Base-by-base conservation (phyloP, 2,329 filamentous ascomycete species). In the Pseudocercospora fuligena region DNA sequence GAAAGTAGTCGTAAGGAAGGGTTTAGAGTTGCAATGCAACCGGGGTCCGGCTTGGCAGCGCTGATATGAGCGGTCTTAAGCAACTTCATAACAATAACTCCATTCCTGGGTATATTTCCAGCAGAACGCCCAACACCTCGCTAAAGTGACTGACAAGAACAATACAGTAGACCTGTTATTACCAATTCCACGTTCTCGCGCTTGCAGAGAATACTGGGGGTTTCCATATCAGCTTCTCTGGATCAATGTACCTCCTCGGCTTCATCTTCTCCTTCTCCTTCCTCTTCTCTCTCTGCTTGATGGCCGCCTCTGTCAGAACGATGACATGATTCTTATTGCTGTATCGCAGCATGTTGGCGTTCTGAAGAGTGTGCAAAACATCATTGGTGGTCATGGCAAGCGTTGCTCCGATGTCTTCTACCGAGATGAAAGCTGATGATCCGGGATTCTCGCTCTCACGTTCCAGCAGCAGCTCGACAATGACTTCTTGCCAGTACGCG, bases 381-480 rank as follows among this genome's bases (percentile, higher is more conserved):
- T 99, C 95, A 74, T 93, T 93, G 5, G 93, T 94, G n/a, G 94
- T 98, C 94, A 99, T 98, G 2, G 94, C 91, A 8, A 95, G 88
- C 36, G 88, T 80, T 5, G 87, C 84, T 0, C 93, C 94, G 61
- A 99, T 87, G 59, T 92, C 88, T 74, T 97, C 94, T 62, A 98
- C 94, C 64, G 91, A 97, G 62, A 92, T 90, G 75, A 89, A 90
- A 12, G 90, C 88, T 8, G 89, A 88, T 2, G 61, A 65, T 19
- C 84, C 19, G 76, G 82, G 65, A 19, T 46, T 70, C 31, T 67
- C 66, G 2, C 78, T 78, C 67, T 89, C 89, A 59, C 86, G 86
- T 58, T 90, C 90, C 56, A 96, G 82, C n/a, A 99, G 84, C 14
- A 97, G 78, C 66, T 97, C 94, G 4, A 98, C 86, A 40, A 99